A percentile compares a stretch with the other conserved stretches of the same genome.
These are phyloP conservation scores for Luvunga scandens DNA, from an alignment of 345 rosid genomes.

Conservation along the genomic window DNA sequence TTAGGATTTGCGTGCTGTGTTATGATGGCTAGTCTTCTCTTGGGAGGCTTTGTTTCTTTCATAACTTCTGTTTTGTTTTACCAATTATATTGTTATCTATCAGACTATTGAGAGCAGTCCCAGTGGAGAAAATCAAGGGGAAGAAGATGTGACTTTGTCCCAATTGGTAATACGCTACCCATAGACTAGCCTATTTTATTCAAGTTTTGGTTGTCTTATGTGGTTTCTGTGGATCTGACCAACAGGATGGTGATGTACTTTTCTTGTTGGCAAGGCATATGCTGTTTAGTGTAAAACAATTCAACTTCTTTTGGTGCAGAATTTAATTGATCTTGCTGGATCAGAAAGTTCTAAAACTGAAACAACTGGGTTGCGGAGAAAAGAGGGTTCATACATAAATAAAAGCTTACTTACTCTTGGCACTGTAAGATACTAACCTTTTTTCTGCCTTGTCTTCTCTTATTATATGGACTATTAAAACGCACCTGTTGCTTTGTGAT, in stretches of 20 bases:
- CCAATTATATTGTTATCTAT: conserved; percentile 1
- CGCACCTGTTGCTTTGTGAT: background rate
- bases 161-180: conserved; percentile 47
- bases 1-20: background rate
- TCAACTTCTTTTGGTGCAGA: conserved; percentile 30
- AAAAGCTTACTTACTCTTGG: conserved; percentile 76
- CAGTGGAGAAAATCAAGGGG: conserved; percentile 42
- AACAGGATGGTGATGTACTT: conserved; percentile 1
- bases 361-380: conserved; percentile 70
- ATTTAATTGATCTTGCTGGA: conserved; percentile 75
- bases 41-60: conserved; percentile 5
- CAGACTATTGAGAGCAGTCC: conserved; percentile 76
- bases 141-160: conserved; percentile 63
- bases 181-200: background rate
- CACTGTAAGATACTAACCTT: conserved; percentile 41
- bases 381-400: conserved; percentile 74
- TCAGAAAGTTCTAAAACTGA: conserved; percentile 80
- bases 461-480: background rate
- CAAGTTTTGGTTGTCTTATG: conserved; percentile 6
- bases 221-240: conserved; percentile 9
- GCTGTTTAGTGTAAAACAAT: background rate
- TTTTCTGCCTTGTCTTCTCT: background rate
- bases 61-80: conserved; percentile 12
- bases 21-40: background rate
- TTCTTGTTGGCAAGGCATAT: background rate